These are phyloP conservation scores for Ceratobasidium theobromae DNA, from an alignment of 1,284 basidiomycete genomes.

Conservation along the genomic window DNA sequence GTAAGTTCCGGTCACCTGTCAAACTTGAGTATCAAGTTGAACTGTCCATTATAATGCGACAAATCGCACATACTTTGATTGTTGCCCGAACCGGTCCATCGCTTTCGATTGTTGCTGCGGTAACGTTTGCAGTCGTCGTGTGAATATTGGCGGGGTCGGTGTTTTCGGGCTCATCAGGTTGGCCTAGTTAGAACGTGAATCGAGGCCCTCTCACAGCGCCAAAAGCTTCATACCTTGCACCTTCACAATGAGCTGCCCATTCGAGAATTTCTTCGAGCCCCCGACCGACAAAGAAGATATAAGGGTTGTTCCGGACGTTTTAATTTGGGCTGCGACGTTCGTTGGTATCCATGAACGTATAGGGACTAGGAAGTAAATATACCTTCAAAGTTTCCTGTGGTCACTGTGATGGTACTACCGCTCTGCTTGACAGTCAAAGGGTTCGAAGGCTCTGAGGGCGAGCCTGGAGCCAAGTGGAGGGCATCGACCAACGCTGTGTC, in stretches of 20 bases:
- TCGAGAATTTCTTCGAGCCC: constrained; percentile 42
- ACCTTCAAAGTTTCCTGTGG: constrained; percentile 47
- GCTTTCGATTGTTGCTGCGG: constrained; percentile 46
- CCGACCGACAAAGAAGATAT: constrained; percentile 43
- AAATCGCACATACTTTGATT: constrained; percentile 43
- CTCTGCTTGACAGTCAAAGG: constrained; percentile 44
- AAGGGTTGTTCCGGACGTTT: constrained; percentile 44
- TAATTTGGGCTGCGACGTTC: constrained; percentile 42
- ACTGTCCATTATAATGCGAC: neutral
- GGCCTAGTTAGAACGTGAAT: constrained; percentile 39
- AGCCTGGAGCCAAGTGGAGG: constrained; percentile 44
- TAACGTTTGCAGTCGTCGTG: constrained; percentile 42
- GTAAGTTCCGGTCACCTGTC: constrained; percentile 48
- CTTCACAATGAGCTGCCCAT: constrained; percentile 44
- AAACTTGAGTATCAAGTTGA: neutral
- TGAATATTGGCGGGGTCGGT: constrained; percentile 27
- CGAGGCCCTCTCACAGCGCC: neutral
- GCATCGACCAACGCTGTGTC: constrained; percentile 40
- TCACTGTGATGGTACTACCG: constrained; percentile 42
- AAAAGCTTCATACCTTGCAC: constrained; percentile 45
- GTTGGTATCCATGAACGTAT: neutral
- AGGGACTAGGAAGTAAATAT: neutral
- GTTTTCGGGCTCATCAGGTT: constrained; percentile 41
- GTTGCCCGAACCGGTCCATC: constrained; percentile 49
- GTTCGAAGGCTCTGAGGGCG: constrained; percentile 45